These are phyloP conservation scores for Hericium coralloides DNA, from an alignment of 768 basidiomycete genomes.

Conservation along the genomic window DNA sequence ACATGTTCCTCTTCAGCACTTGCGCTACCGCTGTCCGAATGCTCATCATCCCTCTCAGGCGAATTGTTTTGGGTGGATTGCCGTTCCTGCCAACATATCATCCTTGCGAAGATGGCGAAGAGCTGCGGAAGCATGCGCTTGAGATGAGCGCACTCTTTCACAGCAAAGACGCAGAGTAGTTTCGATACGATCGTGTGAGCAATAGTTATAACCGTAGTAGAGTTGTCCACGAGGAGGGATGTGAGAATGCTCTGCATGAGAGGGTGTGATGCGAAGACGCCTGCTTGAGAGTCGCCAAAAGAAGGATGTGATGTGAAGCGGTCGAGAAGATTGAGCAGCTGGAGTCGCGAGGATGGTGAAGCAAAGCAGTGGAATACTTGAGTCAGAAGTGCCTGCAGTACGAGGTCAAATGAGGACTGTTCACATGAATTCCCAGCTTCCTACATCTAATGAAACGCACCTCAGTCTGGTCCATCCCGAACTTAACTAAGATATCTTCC, in stretches of 20 bases:
- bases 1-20: not conserved
- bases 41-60: not conserved
- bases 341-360: slow-evolving; percentile 53
- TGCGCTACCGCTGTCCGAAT: slow-evolving; percentile 6
- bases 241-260: slow-evolving; percentile 56
- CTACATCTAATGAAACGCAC: slow-evolving; percentile 33
- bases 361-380: slow-evolving; percentile 58
- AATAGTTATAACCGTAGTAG: slow-evolving; percentile 59
- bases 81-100: slow-evolving; percentile 67
- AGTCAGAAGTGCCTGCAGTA: slow-evolving; percentile 54
- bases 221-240: slow-evolving; percentile 67
- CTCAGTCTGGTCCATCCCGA: slow-evolving; percentile 52
- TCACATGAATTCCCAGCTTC: not conserved
- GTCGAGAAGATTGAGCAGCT: slow-evolving; percentile 60
- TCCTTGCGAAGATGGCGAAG: slow-evolving; percentile 57
- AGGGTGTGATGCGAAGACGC: slow-evolving; percentile 47
- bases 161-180: slow-evolving; percentile 66
- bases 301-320: slow-evolving; percentile 44
- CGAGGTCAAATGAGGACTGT: not conserved
- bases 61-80: slow-evolving; percentile 17
- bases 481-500: slow-evolving; percentile 63
- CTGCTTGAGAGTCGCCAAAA: slow-evolving; percentile 36
- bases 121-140: slow-evolving; percentile 55
- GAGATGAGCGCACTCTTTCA: slow-evolving; percentile 47
- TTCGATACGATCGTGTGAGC: slow-evolving; percentile 59